A percentile compares a stretch with the other conserved stretches of the same genome.
Evolutionary conservation across 768 basidiomycete genomes (phyloP).

Genomic region (Roridomyces roridus): DNA sequence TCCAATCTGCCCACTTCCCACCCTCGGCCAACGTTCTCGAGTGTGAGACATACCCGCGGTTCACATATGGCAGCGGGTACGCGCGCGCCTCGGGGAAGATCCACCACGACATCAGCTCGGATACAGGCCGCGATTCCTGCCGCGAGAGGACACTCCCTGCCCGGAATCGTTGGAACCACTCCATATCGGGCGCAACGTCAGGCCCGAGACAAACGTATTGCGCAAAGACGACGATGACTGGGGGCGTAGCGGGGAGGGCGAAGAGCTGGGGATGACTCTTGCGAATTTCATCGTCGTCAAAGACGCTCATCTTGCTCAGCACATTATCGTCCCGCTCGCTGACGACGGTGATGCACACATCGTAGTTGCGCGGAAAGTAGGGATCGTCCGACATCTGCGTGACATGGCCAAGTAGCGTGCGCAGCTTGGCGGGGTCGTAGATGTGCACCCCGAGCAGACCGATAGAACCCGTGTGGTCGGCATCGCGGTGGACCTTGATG

Average conservation of each 20-base stretch:
- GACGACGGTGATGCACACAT: slow-evolving; percentile 13
- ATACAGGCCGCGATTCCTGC: slow-evolving; percentile 4
- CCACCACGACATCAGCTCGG: slow-evolving; percentile 5
- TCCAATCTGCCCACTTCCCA: slow-evolving; percentile 20
- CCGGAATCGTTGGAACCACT: slow-evolving; percentile 2
- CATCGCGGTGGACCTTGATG: slow-evolving; percentile 9
- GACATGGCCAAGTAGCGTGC: slow-evolving; percentile 7
- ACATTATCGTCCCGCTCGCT: too few species aligned
- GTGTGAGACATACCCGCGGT: slow-evolving; percentile 3
- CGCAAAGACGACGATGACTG: slow-evolving; percentile 10
- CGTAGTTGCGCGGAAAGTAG: slow-evolving; percentile 10
- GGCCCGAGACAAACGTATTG: slow-evolving; percentile 2
- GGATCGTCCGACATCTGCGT: slow-evolving; percentile 11
- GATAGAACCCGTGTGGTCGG: slow-evolving; percentile 8
- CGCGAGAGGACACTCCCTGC: not conserved
- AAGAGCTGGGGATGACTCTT: too few species aligned
- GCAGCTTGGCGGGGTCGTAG: slow-evolving; percentile 6
- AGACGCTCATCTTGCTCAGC: slow-evolving; percentile 2
- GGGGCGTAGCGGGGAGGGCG: too few species aligned
- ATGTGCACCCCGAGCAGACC: slow-evolving; percentile 11
- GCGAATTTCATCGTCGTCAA: not conserved
- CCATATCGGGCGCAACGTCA: slow-evolving; percentile 8
- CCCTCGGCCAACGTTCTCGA: slow-evolving; percentile 7
- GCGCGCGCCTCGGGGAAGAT: slow-evolving; percentile 12
- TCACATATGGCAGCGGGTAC: slow-evolving; percentile 7